Conservation (phyloP, 257 asterid genomes). For the Plantago ovata region DNA sequence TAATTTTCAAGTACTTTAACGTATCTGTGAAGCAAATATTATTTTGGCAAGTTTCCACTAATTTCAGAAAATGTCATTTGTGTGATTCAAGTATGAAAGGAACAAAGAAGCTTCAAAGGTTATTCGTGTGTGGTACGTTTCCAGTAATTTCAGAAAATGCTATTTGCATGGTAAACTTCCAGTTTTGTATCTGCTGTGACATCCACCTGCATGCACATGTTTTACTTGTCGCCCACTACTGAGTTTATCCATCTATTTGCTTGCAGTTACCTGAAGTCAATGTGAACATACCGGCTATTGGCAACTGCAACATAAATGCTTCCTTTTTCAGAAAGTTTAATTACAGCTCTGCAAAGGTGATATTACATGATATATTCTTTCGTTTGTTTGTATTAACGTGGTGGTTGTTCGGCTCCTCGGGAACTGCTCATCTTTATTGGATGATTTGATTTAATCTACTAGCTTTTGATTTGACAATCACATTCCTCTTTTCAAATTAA, state of each 20-base stretch:
- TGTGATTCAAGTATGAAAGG: too few species aligned
- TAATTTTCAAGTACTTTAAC: not conserved
- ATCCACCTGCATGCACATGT: too few species aligned
- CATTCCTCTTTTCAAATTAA: too few species aligned
- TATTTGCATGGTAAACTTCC: too few species aligned
- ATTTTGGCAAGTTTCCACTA: not conserved
- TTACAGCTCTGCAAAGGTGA: conserved; percentile 85
- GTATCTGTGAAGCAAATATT: not conserved
- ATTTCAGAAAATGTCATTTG: not conserved
- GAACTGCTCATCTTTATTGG: conserved; percentile 1
- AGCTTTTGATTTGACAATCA: too few species aligned
- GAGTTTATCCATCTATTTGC: conserved; percentile 13
- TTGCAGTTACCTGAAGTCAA: conserved; percentile 90
- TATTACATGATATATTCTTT: conserved; percentile 6
- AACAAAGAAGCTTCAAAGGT: too few species aligned
- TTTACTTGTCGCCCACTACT: not conserved
- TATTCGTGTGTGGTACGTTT: too few species aligned
- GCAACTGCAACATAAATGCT: conserved; percentile 68
- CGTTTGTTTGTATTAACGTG: conserved; percentile 3
- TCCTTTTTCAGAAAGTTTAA: conserved; percentile 80
- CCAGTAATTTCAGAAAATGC: too few species aligned
- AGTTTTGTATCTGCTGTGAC: too few species aligned
- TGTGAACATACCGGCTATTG: conserved; percentile 56
- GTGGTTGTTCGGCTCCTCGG: not conserved
- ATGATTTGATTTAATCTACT: not conserved